A percentile compares a stretch with the other conserved stretches of the same genome.
These are phyloP conservation scores for Termitomyces sp. DNA, from an alignment of 768 basidiomycete species.

Conservation along the genomic window DNA sequence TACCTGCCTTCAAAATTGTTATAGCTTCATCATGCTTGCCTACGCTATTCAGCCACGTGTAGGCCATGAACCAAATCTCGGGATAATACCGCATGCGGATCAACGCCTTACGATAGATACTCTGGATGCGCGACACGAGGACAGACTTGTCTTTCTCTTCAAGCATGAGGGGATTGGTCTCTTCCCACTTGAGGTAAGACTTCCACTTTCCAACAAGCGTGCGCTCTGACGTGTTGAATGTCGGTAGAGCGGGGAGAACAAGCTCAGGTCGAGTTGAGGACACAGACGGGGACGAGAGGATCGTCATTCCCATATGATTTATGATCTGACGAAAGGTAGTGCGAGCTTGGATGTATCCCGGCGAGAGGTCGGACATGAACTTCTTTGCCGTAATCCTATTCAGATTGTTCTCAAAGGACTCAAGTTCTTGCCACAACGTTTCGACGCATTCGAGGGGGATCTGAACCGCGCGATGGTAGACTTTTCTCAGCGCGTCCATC, in stretches of 20 bases:
- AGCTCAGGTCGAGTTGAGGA: slow-evolving; percentile 45
- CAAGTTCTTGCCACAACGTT: slow-evolving; percentile 91
- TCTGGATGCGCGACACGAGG: slow-evolving; percentile 68
- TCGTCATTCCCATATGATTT: slow-evolving; percentile 52
- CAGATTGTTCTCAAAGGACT: slow-evolving; percentile 84
- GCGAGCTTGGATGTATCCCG: slow-evolving; percentile 93
- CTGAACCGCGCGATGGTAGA: slow-evolving; percentile 91
- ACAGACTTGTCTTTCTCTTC: slow-evolving; percentile 76
- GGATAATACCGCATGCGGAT: slow-evolving; percentile 92
- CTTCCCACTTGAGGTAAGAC: slow-evolving; percentile 92
- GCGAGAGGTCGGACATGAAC: slow-evolving; percentile 89
- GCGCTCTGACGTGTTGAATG: slow-evolving; percentile 70
- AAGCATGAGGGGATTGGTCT: slow-evolving; percentile 89
- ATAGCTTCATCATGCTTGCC: slow-evolving; percentile 82
- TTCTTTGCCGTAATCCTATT: slow-evolving; percentile 97
- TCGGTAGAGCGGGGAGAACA: slow-evolving; percentile 68
- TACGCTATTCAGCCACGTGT: slow-evolving; percentile 71
- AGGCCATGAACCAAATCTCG: slow-evolving; percentile 97
- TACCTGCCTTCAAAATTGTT: slow-evolving; percentile 76
- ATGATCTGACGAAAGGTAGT: slow-evolving; percentile 80
- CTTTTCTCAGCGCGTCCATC: slow-evolving; percentile 88
- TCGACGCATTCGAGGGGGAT: slow-evolving; percentile 95
- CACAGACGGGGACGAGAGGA: slow-evolving; percentile 30
- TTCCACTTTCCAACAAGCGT: slow-evolving; percentile 86
- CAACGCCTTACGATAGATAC: slow-evolving; percentile 86